A percentile compares a stretch with the other conserved stretches of the same genome.
Evolutionary conservation across 2,329 filamentous ascomycete genomes (phyloP).

Genomic region (Clonostachys rosea): DNA sequence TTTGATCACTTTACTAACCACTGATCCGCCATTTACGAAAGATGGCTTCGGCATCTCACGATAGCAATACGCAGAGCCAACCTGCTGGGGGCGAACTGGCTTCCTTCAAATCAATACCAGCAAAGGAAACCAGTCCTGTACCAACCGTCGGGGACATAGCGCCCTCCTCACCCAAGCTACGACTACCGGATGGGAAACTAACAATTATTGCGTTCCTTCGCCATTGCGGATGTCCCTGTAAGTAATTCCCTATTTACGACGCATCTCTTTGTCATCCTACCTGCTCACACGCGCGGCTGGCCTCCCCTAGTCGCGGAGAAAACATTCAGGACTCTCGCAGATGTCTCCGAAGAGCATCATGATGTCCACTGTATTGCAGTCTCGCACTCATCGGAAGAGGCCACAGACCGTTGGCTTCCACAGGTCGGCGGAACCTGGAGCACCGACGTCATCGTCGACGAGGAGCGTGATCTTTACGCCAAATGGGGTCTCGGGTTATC

Average conservation of each 20-base stretch:
- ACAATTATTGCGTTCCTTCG: conserved; percentile 64
- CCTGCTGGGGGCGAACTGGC: conserved; percentile 25
- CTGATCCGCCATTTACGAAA: too few relatives aligned
- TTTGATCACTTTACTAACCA: too few relatives aligned
- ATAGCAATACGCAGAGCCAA: too few relatives aligned
- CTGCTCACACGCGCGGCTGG: not conserved
- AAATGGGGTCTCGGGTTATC: conserved; percentile 62
- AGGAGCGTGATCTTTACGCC: conserved; percentile 54
- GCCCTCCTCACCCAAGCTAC: conserved; percentile 46
- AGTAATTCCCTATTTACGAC: conserved; percentile 12
- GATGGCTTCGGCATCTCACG: too few relatives aligned
- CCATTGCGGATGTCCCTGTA: conserved; percentile 73
- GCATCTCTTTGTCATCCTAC: not conserved
- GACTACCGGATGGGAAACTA: conserved; percentile 48
- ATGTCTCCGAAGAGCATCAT: conserved; percentile 42
- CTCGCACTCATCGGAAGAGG: conserved; percentile 49
- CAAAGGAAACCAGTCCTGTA: conserved; percentile 35
- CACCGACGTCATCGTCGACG: conserved; percentile 55
- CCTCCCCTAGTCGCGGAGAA: conserved; percentile 58
- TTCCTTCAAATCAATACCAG: conserved; percentile 31
- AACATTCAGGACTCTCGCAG: conserved; percentile 50
- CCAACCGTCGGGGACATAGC: conserved; percentile 51
- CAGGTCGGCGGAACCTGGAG: conserved; percentile 51
- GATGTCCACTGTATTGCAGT: conserved; percentile 55
- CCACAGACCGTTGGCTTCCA: conserved; percentile 54